Evolutionary conservation across 192 early-diverging fungal species (phyloP).

Genomic region (Chytriomyces hyalinus): DNA sequence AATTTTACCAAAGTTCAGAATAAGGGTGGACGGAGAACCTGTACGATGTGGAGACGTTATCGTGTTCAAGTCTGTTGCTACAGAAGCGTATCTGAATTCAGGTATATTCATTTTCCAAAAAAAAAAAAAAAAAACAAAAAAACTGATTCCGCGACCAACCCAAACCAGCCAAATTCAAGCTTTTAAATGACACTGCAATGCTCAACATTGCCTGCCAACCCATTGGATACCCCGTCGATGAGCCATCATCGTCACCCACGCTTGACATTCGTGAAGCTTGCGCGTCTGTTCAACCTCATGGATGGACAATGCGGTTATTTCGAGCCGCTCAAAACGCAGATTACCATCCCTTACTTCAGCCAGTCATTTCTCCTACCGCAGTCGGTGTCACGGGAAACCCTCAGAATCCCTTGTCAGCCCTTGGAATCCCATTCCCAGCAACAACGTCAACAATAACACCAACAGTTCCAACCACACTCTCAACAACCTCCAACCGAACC

Average conservation of each 20-base stretch:
- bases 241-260: background rate
- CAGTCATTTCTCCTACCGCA: background rate
- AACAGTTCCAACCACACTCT: background rate
- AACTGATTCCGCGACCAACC: too few species aligned
- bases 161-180: conserved; percentile 23
- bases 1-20: conserved; percentile 47
- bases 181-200: conserved; percentile 27
- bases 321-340: conserved; percentile 28
- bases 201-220: conserved; percentile 14
- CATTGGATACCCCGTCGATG: background rate
- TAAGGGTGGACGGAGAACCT: conserved; percentile 45
- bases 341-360: background rate
- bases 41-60: conserved; percentile 39
- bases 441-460: background rate
- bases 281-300: conserved; percentile 25
- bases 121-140: background rate
- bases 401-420: background rate
- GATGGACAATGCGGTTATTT: conserved; percentile 39
- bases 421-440: background rate
- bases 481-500: background rate
- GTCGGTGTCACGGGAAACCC: background rate
- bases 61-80: conserved; percentile 37
- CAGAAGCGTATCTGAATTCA: conserved; percentile 38
- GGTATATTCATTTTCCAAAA: conserved; percentile 14
- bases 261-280: conserved; percentile 33